These are phyloP conservation scores for Neurospora sp. DNA, from an alignment of 2,329 filamentous ascomycete genomes.

Conservation along the genomic window DNA sequence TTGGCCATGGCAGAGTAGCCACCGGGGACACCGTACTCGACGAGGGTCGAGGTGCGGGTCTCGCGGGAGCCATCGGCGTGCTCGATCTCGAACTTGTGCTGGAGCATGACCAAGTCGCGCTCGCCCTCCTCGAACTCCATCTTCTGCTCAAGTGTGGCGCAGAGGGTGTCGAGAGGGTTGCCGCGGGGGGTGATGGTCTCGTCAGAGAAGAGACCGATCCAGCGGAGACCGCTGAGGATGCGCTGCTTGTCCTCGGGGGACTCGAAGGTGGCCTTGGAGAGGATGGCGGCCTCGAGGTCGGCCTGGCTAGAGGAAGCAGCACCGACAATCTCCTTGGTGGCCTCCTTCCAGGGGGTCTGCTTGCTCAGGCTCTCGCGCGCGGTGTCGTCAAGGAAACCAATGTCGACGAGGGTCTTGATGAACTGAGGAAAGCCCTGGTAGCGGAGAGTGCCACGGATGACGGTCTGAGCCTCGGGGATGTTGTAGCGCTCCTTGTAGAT, in stretches of 20 bases:
- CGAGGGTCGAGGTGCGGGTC: conserved; percentile 70
- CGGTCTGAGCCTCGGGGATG: conserved; percentile 84
- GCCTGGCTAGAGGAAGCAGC: conserved; percentile 54
- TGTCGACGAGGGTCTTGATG: conserved; percentile 76
- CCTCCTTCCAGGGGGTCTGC: conserved; percentile 72
- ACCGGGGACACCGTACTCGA: conserved; percentile 68
- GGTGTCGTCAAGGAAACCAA: conserved; percentile 75
- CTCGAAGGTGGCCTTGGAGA: conserved; percentile 64
- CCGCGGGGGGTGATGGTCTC: conserved; percentile 57
- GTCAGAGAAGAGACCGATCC: conserved; percentile 60
- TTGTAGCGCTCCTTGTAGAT: conserved; percentile 79
- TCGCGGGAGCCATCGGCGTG: conserved; percentile 67
- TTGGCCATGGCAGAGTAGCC: conserved; percentile 80
- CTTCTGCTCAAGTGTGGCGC: conserved; percentile 78
- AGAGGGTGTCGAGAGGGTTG: conserved; percentile 84
- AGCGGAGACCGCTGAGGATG: conserved; percentile 59
- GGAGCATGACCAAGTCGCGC: conserved; percentile 73
- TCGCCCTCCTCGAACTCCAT: conserved; percentile 78
- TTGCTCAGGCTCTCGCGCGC: conserved; percentile 54
- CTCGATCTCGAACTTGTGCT: conserved; percentile 79
- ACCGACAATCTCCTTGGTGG: conserved; percentile 66
- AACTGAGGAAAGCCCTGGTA: conserved; percentile 89
- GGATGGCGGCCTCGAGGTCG: conserved; percentile 64
- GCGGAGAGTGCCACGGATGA: conserved; percentile 65
- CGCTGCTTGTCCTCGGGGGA: conserved; percentile 58